Conservation (phyloP, 768 basidiomycete genomes). For the Lanmaoa pseudosensibilis region DNA sequence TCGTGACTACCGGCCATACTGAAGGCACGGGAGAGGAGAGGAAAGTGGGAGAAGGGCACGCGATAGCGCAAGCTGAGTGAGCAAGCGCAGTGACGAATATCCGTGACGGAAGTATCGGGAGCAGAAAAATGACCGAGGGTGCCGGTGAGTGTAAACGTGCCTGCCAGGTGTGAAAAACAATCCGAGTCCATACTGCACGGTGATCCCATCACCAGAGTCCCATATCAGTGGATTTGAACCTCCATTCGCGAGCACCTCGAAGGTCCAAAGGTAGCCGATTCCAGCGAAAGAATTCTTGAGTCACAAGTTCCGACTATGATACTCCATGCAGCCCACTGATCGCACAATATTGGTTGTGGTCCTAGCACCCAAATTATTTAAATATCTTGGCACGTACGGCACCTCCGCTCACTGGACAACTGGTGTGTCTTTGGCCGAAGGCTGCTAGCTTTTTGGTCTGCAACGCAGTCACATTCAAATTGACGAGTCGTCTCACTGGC, state of each 20-base stretch:
- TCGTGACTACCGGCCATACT: slow-evolving; percentile 1
- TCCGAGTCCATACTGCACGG: too few relatives aligned
- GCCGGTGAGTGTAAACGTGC: not conserved
- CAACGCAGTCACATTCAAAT: not conserved
- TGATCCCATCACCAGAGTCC: not conserved
- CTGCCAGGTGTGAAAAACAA: not conserved
- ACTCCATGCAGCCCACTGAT: too few relatives aligned
- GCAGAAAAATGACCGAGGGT: not conserved
- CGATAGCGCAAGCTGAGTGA: not conserved
- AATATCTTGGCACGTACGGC: too few relatives aligned
- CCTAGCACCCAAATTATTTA: too few relatives aligned
- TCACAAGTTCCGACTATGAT: too few relatives aligned
- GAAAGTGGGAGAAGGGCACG: not conserved
- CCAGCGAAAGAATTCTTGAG: not conserved
- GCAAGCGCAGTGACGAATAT: not conserved
- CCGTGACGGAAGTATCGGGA: not conserved
- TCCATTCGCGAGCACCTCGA: not conserved
- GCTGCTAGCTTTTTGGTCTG: not conserved
- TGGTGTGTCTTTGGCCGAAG: not conserved
- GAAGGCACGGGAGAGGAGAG: not conserved
- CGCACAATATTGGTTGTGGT: too few relatives aligned
- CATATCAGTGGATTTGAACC: not conserved
- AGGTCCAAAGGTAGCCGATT: not conserved
- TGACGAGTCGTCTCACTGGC: too few relatives aligned
- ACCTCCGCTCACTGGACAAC: too few relatives aligned